Evolutionary conservation across 768 basidiomycete species (phyloP), one percentile per base, ranked within the genome.

Genomic region (Lactifluus pinguis): DNA sequence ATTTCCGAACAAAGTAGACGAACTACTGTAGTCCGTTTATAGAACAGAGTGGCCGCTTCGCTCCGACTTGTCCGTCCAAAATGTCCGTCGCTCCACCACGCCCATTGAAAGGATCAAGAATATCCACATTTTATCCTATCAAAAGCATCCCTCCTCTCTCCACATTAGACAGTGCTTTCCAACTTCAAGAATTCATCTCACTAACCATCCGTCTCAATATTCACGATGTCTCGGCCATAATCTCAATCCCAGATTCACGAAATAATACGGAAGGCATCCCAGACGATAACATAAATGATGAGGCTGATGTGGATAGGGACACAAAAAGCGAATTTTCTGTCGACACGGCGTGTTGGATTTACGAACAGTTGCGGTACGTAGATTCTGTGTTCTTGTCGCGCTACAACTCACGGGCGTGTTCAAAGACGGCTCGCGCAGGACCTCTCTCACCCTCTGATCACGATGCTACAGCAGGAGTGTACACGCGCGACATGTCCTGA

Each of bases 171-270:
- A 94, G 91, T 71, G 91, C 93, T 0, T 97, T 95, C 70, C 92
- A 95, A 69, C 80, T 95, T 7, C 92, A 95, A 68, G 95, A 98
- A 69, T 95, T 93, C 74, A 90, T 98, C 49, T 87, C 92, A 1
- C 77, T 91, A 34, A 83, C 95, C 64, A 89, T 95, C 60, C 83
- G 88, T 15, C 77, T 82, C 30, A 86, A 98, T 74, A 87, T 92
- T 0, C 92, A 95, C 73, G 89, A 97, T 70, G 87, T 98, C 19
- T 83, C 90, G 44, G 72, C 80, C 7, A 87, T 98, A 45, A 84
- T 93, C 0, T 78, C 85, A 36, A 73, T 95, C 0, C 95, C 95
- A 32, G 74, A 72, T 4, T 67, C 71, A 41, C n/a, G 55, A 17
- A 45, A 9, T 14, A 60, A 13, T 21, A 68, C 66, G n/a, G 66